Base-by-base conservation (phyloP, 768 basidiomycete genomes). In the Suillus clintonianus region DNA sequence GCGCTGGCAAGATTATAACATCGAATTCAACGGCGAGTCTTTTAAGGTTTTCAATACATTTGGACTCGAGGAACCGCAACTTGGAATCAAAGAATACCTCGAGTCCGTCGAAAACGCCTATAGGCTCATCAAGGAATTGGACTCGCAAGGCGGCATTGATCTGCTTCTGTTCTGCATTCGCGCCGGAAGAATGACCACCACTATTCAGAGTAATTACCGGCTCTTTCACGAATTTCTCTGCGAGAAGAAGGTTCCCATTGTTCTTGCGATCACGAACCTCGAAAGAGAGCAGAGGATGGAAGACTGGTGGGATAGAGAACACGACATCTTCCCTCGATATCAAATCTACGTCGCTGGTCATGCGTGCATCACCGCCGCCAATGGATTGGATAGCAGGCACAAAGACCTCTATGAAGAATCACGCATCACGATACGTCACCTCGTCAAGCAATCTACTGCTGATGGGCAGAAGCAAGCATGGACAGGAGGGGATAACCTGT, bases 141-240 rank as follows among this genome's bases (percentile, higher is more conserved):
- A 68, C 19, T 63, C 53, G 30, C 59, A 67, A 22, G 77, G 71
- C 0, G 82, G 82, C 0, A 70, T 82, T 59, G 77, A 69, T 66
- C 74, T 83, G 5, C 77, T 83, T 3, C 54, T 82, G 17, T 82
- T 75, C 64, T 76, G 77, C 43, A 78, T 82, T 50, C 76, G 78
- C 14, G 79, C 74, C 1, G 77, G 78, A 17, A 69, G 79, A 64
- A 71, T 81, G 61, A 72, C 66, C 34, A 70, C 71, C 7, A 64
- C 69, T 0, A 62, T 68, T 22, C 64, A 70, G 50, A 69, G 72
- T 41, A 78, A 78, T 60, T 80, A 74, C 68, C 59, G 63, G 13
- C 62, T 77, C 2, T 77, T 77, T 62, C 51, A 68, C 17, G 68
- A 77, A 30, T 79, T n/a, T n/a, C n/a, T n/a, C n/a, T n/a, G n/a